These are phyloP conservation scores for Paecilomyces niveus DNA, from an alignment of 2,329 filamentous ascomycete genomes.

Conservation along the genomic window DNA sequence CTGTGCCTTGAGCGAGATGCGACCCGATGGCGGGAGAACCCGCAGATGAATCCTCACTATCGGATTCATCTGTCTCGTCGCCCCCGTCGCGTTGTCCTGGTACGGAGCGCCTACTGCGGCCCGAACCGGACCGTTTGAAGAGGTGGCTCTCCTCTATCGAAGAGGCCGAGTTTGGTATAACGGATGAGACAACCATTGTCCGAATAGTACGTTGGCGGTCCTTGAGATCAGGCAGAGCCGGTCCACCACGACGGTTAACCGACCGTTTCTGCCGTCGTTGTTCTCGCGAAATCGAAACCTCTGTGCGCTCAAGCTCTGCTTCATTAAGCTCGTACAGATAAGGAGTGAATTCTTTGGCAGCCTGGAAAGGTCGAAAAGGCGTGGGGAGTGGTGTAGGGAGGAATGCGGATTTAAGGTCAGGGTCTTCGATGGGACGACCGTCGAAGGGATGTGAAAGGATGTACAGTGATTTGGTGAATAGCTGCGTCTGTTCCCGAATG, in stretches of 20 bases:
- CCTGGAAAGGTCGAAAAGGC: constrained; percentile 83
- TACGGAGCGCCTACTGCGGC: constrained; percentile 51
- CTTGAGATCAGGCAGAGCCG: constrained; percentile 89
- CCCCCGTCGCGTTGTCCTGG: constrained; percentile 51
- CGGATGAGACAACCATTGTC: constrained; percentile 84
- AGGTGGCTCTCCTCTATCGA: constrained; percentile 77
- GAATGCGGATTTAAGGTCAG: constrained; percentile 79
- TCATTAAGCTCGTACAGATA: constrained; percentile 93
- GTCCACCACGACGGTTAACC: constrained; percentile 86
- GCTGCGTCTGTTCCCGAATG: constrained; percentile 89
- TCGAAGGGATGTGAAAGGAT: constrained; percentile 93
- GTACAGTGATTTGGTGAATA: constrained; percentile 90
- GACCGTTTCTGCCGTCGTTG: constrained; percentile 92
- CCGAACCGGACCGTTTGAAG: constrained; percentile 67
- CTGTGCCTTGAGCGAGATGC: constrained; percentile 61
- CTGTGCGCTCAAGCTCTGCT: constrained; percentile 79
- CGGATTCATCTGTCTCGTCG: constrained; percentile 82
- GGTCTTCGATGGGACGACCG: constrained; percentile 84
- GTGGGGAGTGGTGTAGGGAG: constrained; percentile 73
- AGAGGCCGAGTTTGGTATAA: constrained; percentile 77
- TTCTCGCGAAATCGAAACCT: constrained; percentile 87
- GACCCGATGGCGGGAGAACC: constrained; percentile 78
- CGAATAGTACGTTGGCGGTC: constrained; percentile 89
- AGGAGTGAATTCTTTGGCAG: constrained; percentile 88
- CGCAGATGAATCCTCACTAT: constrained; percentile 78